Base-by-base conservation (phyloP, 345 rosid genomes). In the Arabis alpina region DNA sequence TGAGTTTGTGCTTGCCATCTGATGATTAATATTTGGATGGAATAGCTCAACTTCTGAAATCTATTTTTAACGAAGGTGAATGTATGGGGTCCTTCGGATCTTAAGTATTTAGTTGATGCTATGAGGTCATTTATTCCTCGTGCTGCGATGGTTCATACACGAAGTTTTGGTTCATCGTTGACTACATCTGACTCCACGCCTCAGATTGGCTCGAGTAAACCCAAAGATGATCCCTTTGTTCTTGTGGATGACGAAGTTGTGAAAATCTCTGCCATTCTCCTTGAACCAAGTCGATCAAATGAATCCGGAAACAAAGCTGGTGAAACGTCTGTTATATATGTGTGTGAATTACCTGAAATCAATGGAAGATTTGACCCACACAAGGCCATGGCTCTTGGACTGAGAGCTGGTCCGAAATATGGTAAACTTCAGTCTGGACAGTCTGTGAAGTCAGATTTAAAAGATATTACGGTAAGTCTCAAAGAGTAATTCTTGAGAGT, bases 51-150 rank as follows among this genome's bases (percentile, higher is more conserved):
- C 2, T 52, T 59, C 0, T 57, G 30, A 41, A 63, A 27, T 51
- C 9, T 65, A 1, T 70, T 19, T 54, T 60, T 48, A 73, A 41
- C 76, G 52, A 83, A 91, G 99, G 96, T 94, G 60, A 94, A 94
- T 23, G 64, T 94, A 30, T 94, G 99, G 93, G 99, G 99, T 61
- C 96, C 98, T 57, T 94, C 96, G 30, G 96, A 94, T 87, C 95
- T 94, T 52, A 82, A 89, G 76, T 83, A 86, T 70, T 79, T 94
- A 76, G 93, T 91, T 54, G 87, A 90, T 74, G 99, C 98, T 40
- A 91, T 94, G 99, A 94, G 85, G 74, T 89, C 90, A 54, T 94
- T 94, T 75, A 88, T 89, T 75, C 97, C 97, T 59, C 96, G 90
- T 81, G 95, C 98, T 50, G 90, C 99, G 28, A 94, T 91, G 99